These are phyloP conservation scores for Cladophialophora immunda DNA, from an alignment of 2,329 filamentous ascomycete species.

Conservation along the genomic window DNA sequence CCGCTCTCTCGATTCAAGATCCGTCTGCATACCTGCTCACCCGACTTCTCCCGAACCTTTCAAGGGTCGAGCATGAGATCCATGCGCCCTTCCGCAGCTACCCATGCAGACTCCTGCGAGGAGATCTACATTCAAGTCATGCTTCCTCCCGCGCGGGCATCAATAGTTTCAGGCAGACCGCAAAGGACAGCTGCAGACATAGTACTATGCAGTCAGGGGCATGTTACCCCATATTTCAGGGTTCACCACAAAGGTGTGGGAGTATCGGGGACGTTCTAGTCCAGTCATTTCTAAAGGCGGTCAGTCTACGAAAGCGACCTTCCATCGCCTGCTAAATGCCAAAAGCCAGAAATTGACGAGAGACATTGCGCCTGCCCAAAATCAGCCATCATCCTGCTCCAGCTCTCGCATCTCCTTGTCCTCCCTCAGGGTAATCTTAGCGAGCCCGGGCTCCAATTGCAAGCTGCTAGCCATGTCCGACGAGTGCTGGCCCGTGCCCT, in stretches of 20 bases:
- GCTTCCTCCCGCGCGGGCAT: slow-evolving; percentile 22
- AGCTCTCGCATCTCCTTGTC: slow-evolving; percentile 35
- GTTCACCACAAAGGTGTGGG: not conserved
- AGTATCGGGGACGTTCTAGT: not conserved
- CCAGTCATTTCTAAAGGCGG: slow-evolving; percentile 2
- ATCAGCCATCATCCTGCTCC: slow-evolving; percentile 26
- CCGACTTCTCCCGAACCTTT: slow-evolving; percentile 18
- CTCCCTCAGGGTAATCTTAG: slow-evolving; percentile 38
- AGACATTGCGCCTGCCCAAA: not conserved
- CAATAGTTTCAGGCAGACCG: slow-evolving; percentile 9
- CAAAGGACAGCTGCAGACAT: not conserved
- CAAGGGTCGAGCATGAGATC: not conserved
- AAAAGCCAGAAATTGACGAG: not conserved
- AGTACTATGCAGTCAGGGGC: not conserved
- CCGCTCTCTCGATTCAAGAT: slow-evolving; percentile 16
- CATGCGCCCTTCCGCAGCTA: slow-evolving; percentile 2
- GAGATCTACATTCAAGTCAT: slow-evolving; percentile 1
- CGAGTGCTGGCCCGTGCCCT: slow-evolving; percentile 31
- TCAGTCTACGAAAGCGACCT: not conserved
- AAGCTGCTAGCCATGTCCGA: slow-evolving; percentile 37
- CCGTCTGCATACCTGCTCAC: not conserved
- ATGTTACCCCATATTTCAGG: slow-evolving; percentile 7
- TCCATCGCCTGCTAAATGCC: not conserved
- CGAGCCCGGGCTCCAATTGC: slow-evolving; percentile 39
- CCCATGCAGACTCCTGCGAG: not conserved